These are phyloP conservation scores for Besnoitia besnoiti DNA, from an alignment of 169 alveolate genomes.

Conservation along the genomic window DNA sequence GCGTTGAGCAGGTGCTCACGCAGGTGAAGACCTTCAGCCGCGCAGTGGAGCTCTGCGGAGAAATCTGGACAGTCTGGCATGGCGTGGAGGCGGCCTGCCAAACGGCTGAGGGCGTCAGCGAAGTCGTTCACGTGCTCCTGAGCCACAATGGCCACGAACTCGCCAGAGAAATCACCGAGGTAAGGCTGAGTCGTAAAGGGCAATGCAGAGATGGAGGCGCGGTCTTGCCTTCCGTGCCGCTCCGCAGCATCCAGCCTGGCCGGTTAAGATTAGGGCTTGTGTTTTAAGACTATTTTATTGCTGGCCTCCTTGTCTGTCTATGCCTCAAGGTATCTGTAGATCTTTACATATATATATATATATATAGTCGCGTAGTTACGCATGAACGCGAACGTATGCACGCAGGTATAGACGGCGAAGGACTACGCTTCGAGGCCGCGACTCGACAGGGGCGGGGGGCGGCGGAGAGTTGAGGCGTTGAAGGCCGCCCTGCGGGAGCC, in stretches of 20 bases:
- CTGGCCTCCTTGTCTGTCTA: neutral
- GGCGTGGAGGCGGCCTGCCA: conserved; percentile 45
- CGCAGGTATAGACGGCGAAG: too few species aligned
- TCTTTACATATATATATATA: too few species aligned
- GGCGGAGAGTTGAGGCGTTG: too few species aligned
- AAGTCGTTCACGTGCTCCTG: conserved; percentile 30
- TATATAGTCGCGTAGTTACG: too few species aligned
- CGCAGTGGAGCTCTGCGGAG: conserved; percentile 27
- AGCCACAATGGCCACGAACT: conserved; percentile 40
- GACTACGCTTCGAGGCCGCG: too few species aligned
- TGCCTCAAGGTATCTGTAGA: too few species aligned
- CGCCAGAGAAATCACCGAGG: conserved; percentile 51
- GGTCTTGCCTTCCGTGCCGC: too few species aligned
- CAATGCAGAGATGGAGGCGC: too few species aligned
- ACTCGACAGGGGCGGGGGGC: too few species aligned
- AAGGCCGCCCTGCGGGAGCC: too few species aligned
- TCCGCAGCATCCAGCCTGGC: neutral
- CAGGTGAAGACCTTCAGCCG: neutral
- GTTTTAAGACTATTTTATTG: neutral
- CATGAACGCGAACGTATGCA: too few species aligned
- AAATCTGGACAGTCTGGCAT: conserved; percentile 69
- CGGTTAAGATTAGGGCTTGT: neutral
- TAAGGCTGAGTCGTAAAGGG: neutral
- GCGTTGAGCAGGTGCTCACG: neutral
- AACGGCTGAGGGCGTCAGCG: conserved; percentile 19